Evolutionary conservation across 352 stramenopile genomes (phyloP).

Genomic region (Phytopythium ostracodes): DNA sequence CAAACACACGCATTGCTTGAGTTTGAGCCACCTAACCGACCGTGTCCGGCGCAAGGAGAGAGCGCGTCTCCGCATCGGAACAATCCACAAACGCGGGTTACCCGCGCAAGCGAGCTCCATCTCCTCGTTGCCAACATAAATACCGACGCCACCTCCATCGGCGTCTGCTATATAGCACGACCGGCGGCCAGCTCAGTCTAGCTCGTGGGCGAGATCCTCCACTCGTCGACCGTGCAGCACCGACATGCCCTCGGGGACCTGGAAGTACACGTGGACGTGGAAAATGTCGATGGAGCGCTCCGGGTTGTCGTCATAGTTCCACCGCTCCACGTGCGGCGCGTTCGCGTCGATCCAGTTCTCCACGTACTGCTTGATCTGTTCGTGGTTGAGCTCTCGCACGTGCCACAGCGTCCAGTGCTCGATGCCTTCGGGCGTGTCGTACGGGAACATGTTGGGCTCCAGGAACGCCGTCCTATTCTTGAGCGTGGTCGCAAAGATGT

Average conservation of each 20-base stretch:
- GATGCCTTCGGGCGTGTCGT: constrained; percentile 84
- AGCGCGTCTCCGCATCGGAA: background rate
- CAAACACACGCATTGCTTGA: background rate
- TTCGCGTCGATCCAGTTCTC: constrained; percentile 87
- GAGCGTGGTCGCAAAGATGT: constrained; percentile 80
- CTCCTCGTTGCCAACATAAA: background rate
- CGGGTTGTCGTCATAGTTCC: constrained; percentile 89
- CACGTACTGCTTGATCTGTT: constrained; percentile 86
- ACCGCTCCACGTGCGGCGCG: constrained; percentile 62
- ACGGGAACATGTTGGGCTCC: constrained; percentile 90
- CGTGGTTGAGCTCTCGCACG: constrained; percentile 64
- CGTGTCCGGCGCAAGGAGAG: background rate
- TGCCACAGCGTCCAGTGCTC: constrained; percentile 89
- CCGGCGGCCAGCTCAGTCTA: constrained; percentile 33
- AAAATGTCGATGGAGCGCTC: constrained; percentile 89
- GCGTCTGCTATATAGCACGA: background rate
- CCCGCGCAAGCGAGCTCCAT: background rate
- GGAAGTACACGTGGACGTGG: constrained; percentile 89
- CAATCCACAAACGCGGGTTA: background rate
- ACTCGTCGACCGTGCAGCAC: constrained; percentile 62
- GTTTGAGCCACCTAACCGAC: background rate
- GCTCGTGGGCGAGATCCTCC: constrained; percentile 68
- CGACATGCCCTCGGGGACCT: constrained; percentile 46
- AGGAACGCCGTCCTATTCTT: constrained; percentile 77
- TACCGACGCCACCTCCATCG: constrained; percentile 4